A percentile compares a stretch with the other conserved stretches of the same genome.
Evolutionary conservation across 768 basidiomycete genomes (phyloP).

Genomic region (Imleria badia): DNA sequence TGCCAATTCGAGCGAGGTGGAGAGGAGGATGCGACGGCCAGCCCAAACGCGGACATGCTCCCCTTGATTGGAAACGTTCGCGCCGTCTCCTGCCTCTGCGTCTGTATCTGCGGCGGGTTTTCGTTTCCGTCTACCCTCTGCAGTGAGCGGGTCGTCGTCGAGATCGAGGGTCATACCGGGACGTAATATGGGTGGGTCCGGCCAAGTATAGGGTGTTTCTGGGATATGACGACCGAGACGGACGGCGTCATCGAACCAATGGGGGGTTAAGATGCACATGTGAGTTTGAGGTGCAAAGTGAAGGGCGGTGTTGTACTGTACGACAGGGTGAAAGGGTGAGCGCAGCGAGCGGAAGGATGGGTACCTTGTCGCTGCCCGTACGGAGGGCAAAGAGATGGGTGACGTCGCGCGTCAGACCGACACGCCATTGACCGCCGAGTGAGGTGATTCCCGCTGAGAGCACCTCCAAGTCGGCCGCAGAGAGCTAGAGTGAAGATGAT

Average conservation of each 20-base stretch:
- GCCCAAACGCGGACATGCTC: too few relatives aligned
- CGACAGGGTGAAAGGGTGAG: not conserved
- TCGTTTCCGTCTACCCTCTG: constrained; percentile 21
- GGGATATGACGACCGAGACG: constrained; percentile 54
- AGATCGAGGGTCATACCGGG: constrained; percentile 19
- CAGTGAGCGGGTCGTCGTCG: constrained; percentile 14
- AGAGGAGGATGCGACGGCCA: constrained; percentile 56
- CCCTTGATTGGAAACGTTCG: too few relatives aligned
- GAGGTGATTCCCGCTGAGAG: constrained; percentile 70
- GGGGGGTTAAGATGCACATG: constrained; percentile 76
- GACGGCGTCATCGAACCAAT: constrained; percentile 88
- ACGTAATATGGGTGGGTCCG: constrained; percentile 57
- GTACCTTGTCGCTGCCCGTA: constrained; percentile 44
- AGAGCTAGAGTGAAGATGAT: constrained; percentile 41
- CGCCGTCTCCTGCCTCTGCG: too few relatives aligned
- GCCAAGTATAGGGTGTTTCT: constrained; percentile 67
- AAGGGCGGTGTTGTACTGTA: constrained; percentile 47
- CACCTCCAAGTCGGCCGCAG: constrained; percentile 64
- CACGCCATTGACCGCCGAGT: constrained; percentile 81
- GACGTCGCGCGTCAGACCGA: constrained; percentile 71
- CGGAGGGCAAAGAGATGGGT: constrained; percentile 77
- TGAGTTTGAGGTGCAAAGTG: constrained; percentile 57
- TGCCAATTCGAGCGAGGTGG: constrained; percentile 54
- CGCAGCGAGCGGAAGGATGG: not conserved
- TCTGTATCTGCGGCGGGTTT: too few relatives aligned